These are phyloP conservation scores for Cladosporium halotolerans DNA, from an alignment of 2,329 filamentous ascomycete species.

Conservation along the genomic window DNA sequence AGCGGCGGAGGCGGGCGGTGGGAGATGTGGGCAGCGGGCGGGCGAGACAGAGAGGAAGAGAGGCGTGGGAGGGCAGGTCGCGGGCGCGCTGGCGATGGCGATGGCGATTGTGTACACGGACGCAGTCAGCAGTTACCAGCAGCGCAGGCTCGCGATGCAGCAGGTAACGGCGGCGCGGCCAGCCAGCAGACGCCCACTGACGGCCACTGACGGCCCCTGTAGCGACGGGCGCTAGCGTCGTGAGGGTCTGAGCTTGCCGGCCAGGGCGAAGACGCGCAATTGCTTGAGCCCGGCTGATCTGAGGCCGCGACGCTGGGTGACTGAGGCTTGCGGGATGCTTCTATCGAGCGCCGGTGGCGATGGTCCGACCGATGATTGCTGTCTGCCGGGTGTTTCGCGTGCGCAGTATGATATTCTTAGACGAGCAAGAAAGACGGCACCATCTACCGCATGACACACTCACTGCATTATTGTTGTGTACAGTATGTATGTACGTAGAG, in stretches of 20 bases:
- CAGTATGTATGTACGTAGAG: no score
- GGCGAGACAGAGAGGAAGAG: background rate
- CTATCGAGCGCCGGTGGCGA: no score
- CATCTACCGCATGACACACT: background rate
- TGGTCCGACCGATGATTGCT: no score
- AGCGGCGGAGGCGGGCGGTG: constrained; percentile 4
- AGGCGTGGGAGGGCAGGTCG: background rate
- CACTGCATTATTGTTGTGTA: no score
- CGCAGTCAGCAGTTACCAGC: background rate
- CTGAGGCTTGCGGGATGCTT: no score
- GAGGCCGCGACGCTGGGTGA: no score
- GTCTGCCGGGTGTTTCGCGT: no score
- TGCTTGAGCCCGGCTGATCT: background rate
- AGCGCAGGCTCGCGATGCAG: constrained; percentile 4
- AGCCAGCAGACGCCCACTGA: background rate
- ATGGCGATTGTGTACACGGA: background rate
- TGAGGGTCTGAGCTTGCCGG: constrained; percentile 5
- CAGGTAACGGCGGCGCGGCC: constrained; percentile 7
- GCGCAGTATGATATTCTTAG: no score
- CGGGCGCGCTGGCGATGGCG: background rate
- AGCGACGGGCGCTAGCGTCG: background rate
- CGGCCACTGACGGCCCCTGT: background rate
- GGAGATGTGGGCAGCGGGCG: background rate
- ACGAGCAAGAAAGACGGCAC: background rate
- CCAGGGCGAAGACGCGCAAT: constrained; percentile 6